Evolutionary conservation across 2,329 filamentous ascomycete genomes (phyloP), one percentile per base, ranked within the genome.

Genomic region (Thyridium curvatum): DNA sequence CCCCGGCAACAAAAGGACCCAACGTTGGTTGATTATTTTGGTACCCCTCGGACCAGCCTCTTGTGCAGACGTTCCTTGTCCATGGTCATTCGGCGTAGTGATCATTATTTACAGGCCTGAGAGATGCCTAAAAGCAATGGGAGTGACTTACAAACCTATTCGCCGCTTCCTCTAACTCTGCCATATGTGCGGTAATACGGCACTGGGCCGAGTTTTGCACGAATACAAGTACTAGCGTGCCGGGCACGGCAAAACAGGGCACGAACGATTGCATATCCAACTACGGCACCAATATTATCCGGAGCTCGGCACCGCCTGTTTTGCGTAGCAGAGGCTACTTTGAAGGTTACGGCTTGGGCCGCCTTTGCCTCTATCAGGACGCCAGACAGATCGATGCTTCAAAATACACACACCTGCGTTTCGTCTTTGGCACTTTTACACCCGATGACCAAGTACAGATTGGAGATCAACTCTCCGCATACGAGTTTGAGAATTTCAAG

Each of bases 261-360:
- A 53, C 44, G 8, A 54, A 61, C 41, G 61, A 59, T 21, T 66
- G 64, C 42, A 60, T 67, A 14, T 60, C 54, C 17, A 65, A 66
- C 50, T 68, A 64, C 35, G 63, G 65, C 13, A 57, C 44, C 5
- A 54, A 58, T 5, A 52, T 66, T 10, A 42, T 58, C 14, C 38
- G 48, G n/a, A n/a, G n/a, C n/a, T n/a, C n/a, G n/a, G n/a, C n/a
- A 5, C 28, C 32, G 14, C 40, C 43, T 0, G 13, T 9, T 1
- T 35, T 17, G 12, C 30, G 37, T 18, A 40, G 16, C 18, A n/a
- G 65, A n/a, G 59, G 45, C 26, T 67, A 65, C 42, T 66, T 52
- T 42, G 59, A 67, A 43, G 51, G 43, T 13, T 65, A 40, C 32
- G 55, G 58, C 38, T 21, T 46, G 9, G 42, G 54, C 35, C 53